Percentiles rank a stretch among this genome's conserved stretches.
Evolutionary conservation across 768 basidiomycete genomes (phyloP).

Genomic region (Boletellus ananiceps): DNA sequence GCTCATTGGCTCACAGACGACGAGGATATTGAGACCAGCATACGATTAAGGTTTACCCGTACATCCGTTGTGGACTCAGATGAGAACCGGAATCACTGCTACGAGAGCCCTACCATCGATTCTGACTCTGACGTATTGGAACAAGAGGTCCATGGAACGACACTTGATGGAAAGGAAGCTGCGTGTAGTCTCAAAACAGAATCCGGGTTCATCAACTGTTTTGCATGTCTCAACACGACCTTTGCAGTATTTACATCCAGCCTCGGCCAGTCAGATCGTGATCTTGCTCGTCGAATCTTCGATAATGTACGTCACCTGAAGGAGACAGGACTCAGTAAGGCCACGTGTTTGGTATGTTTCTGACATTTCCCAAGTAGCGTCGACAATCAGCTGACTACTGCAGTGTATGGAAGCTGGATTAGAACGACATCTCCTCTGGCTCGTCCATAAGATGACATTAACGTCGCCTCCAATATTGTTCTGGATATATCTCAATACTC

Average conservation of each 20-base stretch:
- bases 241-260: constrained; percentile 18
- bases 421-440: constrained; percentile 24
- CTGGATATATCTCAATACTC: constrained; percentile 60
- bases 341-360: constrained; percentile 30
- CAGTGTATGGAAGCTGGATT: constrained; percentile 14
- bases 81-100: constrained; percentile 9
- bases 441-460: constrained; percentile 42
- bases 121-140: constrained; percentile 13
- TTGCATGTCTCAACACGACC: constrained; percentile 24
- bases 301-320: constrained; percentile 10
- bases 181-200: constrained; percentile 41
- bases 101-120: constrained; percentile 11
- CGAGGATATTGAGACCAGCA: constrained; percentile 72
- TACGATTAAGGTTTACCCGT: constrained; percentile 43
- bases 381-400: constrained; percentile 2
- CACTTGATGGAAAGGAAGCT: constrained; percentile 38
- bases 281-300: constrained; percentile 16
- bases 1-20: constrained; percentile 51
- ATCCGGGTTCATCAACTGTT: constrained; percentile 31
- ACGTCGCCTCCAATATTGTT: constrained; percentile 52
- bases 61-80: constrained; percentile 10
- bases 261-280: constrained; percentile 20
- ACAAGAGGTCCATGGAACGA: constrained; percentile 39
- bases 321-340: constrained; percentile 28
- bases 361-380: not conserved